Evolutionary conservation across 1,139 yeast species (phyloP).

Genomic region (Lodderomyces metapsilosis): DNA sequence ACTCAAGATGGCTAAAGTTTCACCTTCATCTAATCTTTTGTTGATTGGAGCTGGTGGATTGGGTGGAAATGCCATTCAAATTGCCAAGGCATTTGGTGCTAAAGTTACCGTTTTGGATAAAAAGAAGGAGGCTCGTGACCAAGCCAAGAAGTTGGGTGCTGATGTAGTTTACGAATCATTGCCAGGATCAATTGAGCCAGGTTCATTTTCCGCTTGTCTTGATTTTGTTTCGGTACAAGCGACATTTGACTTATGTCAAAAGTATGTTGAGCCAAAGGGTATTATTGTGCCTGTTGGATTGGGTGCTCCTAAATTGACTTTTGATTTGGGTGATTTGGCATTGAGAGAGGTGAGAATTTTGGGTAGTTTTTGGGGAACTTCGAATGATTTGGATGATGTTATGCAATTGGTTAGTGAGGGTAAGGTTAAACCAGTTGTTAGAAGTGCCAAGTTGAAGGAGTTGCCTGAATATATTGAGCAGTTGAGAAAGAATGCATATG

Average conservation of each 20-base stretch:
- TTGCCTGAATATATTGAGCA: conserved; percentile 34
- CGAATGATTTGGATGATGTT: conserved; percentile 38
- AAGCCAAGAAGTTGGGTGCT: conserved; percentile 37
- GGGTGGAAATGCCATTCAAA: conserved; percentile 44
- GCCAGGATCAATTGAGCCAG: conserved; percentile 16
- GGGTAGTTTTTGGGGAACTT: conserved; percentile 44
- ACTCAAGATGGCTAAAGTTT: conserved; percentile 14
- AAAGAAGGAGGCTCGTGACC: conserved; percentile 26
- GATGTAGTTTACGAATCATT: conserved; percentile 29
- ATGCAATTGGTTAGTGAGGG: conserved; percentile 39
- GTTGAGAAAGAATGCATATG: conserved; percentile 33
- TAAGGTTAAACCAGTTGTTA: conserved; percentile 33
- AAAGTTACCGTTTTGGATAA: conserved; percentile 35
- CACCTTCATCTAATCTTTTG: conserved; percentile 33
- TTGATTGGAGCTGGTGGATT: conserved; percentile 47
- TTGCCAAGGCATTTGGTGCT: conserved; percentile 26
- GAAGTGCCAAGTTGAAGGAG: conserved; percentile 28
- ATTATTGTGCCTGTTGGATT: conserved; percentile 41
- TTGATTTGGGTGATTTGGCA: conserved; percentile 33
- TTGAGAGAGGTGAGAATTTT: conserved; percentile 36
- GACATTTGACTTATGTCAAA: conserved; percentile 31
- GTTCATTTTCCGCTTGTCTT: conserved; percentile 32
- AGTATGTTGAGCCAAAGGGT: conserved; percentile 31
- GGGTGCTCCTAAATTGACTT: conserved; percentile 26
- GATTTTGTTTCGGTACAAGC: conserved; percentile 43